Base-by-base conservation (phyloP, 75 land plant genomes). In the Azolla pinnata region DNA sequence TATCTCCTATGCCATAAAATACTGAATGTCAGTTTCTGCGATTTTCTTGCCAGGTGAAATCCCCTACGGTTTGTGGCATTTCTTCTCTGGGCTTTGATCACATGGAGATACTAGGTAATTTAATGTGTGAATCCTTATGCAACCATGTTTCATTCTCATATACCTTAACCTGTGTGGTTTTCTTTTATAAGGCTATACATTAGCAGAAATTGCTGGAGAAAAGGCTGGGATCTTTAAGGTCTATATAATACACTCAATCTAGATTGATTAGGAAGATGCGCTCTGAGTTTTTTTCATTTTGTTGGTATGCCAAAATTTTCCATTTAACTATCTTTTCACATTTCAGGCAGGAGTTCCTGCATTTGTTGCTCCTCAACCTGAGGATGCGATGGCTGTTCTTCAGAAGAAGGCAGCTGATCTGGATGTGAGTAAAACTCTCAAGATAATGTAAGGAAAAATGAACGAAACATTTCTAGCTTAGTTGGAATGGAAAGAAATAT, bases 141-240 rank as follows among this genome's bases (percentile, higher is more conserved):
- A n/a, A 18, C 23, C 18, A 5, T 50, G 21, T 18, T 23, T 29
- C 33, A 25, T 35, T 60, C 27, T 61, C 5, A 2, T 42, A 23
- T 28, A n/a, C 57, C 30, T 5, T 2, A 47, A 29, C 26, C 40
- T 49, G 0, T 28, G 1, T 31, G 4, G 49, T 38, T 29, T 21
- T 47, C 3, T 19, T 63, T 25, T 17, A 2, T 55, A 61, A 90
- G 96, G 96, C 34, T 35, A 83, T 50, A 83, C 96, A 21, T 65
- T 90, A 14, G 72, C 64, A 23, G 27, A 76, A 50, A 90, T 90
- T 69, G 82, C 96, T 69, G 57, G 73, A 29, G 87, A 90, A 62
- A 90, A 90, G 59, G 96, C 96, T 61, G 96, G 96, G 53, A 90
- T 90, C 42, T 81, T 90, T 54, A 90, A 90, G 92, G 96, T 90